Conservation (phyloP, 345 rosid species). For the Eucalyptus regnans region DNA sequence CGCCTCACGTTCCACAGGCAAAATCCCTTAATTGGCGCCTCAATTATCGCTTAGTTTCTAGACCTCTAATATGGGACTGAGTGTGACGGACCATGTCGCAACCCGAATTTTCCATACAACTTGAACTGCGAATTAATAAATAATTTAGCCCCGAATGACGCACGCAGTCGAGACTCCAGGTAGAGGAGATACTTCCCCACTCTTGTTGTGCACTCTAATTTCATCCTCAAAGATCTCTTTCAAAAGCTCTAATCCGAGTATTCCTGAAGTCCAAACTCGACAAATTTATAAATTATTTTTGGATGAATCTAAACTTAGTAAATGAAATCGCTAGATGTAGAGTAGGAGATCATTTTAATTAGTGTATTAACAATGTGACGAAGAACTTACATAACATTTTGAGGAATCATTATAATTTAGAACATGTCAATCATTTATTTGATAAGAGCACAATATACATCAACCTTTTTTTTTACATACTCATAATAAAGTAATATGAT, state of each 20-base stretch:
- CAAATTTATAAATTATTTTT: fast-evolving
- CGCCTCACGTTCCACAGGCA: background rate
- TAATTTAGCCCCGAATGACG: background rate
- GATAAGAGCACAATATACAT: background rate
- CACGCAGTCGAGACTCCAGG: background rate
- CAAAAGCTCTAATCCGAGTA: background rate
- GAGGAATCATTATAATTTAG: background rate
- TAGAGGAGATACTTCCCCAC: background rate
- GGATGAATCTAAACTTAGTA: background rate
- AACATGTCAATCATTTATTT: background rate
- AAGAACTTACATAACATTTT: background rate
- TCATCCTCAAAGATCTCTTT: background rate
- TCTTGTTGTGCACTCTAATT: background rate
- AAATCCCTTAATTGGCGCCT: background rate
- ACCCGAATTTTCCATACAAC: background rate
- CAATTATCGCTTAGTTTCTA: background rate
- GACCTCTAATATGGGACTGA: background rate
- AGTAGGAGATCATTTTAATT: background rate
- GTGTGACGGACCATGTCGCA: background rate
- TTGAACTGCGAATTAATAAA: background rate
- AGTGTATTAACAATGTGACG: background rate
- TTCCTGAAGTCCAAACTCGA: background rate
- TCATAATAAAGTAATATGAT: background rate
- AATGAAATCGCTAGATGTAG: background rate
- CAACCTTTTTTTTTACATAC: background rate